Percentiles rank a stretch among this genome's conserved stretches.
These are phyloP conservation scores for Escovopsis weberi DNA, from an alignment of 2,329 filamentous ascomycete species.

Conservation along the genomic window DNA sequence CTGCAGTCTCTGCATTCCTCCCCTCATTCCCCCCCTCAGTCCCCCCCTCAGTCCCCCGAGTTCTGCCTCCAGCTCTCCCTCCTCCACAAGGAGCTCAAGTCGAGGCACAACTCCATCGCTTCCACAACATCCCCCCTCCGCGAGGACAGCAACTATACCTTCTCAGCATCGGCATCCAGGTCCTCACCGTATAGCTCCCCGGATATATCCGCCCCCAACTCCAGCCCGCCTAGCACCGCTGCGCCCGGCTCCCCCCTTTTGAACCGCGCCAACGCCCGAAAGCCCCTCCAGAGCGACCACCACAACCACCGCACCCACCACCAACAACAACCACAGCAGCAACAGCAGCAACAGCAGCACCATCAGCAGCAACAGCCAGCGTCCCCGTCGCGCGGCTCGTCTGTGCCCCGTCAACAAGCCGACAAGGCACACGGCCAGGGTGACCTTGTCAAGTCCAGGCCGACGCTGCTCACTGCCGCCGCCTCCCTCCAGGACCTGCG, in stretches of 20 bases:
- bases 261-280: constrained; percentile 1
- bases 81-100: neutral
- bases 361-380: no score
- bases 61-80: constrained; percentile 4
- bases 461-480: neutral
- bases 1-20: no score
- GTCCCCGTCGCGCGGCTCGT: neutral
- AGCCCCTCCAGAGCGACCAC: neutral
- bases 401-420: neutral
- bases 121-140: neutral
- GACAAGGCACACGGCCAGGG: neutral
- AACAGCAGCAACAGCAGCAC: no score
- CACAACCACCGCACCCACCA: no score
- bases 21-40: no score
- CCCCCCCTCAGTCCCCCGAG: constrained; percentile 1
- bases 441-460: neutral
- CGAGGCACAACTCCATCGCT: neutral
- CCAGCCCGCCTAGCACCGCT: neutral
- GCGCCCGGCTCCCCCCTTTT: neutral
- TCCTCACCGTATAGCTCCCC: neutral
- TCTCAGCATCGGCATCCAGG: neutral
- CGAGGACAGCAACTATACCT: neutral
- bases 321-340: no score
- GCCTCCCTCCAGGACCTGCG: neutral
- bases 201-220: neutral